Conservation (phyloP, 768 basidiomycete species). For the Tylopilus rubrobrunneus region DNA sequence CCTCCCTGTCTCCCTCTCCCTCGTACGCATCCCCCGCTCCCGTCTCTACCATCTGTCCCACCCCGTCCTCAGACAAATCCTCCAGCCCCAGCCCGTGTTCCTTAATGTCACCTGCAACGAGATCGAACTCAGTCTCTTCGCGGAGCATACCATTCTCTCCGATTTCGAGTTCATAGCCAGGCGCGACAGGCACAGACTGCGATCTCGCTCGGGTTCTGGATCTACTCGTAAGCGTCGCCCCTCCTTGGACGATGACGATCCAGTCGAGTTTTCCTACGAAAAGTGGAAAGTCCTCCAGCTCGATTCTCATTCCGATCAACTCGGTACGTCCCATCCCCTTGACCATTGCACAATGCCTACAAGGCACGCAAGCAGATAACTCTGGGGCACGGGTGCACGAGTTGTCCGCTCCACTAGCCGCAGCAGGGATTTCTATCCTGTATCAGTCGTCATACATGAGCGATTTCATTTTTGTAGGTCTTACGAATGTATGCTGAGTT, state of each 20-base stretch:
- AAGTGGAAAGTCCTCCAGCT: constrained; percentile 79
- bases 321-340: constrained; percentile 42
- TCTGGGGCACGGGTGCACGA: constrained; percentile 73
- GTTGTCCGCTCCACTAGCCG: constrained; percentile 71
- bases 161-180: constrained; percentile 62
- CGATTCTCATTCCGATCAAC: constrained; percentile 70
- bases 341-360: constrained; percentile 3
- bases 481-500: background rate
- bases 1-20: constrained; percentile 66
- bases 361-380: constrained; percentile 41
- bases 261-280: constrained; percentile 66
- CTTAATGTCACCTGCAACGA: constrained; percentile 77
- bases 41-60: constrained; percentile 56
- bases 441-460: constrained; percentile 83
- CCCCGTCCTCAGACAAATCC: constrained; percentile 64
- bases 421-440: constrained; percentile 74
- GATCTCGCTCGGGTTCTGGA: constrained; percentile 39
- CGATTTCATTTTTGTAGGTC: constrained; percentile 74
- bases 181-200: constrained; percentile 48
- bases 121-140: constrained; percentile 74
- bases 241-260: constrained; percentile 36
- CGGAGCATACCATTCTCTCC: constrained; percentile 49
- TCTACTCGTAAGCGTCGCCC: constrained; percentile 22
- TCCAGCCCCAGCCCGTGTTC: constrained; percentile 62
- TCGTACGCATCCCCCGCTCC: constrained; percentile 73